Conservation (phyloP, 1,139 yeast species). For the Geotrichum histeridarum region DNA sequence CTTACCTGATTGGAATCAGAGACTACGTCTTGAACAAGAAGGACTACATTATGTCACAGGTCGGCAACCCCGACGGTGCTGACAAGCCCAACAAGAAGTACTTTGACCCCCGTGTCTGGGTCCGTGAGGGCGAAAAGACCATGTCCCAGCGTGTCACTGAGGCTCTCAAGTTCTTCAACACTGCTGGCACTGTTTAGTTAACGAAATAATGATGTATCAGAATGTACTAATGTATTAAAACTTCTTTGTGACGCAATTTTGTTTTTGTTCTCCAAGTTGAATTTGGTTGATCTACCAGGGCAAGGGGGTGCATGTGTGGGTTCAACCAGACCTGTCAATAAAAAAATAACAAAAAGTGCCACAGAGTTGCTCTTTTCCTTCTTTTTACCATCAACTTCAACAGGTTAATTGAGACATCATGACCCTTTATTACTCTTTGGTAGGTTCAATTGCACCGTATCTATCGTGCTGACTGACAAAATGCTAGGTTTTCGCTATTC, state of each 20-base stretch:
- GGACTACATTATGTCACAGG: conserved; percentile 82
- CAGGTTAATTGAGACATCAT: conserved; percentile 34
- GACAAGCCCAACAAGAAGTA: conserved; percentile 95
- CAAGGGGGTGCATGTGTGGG: neutral
- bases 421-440: conserved; percentile 72
- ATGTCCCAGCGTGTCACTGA: conserved; percentile 79
- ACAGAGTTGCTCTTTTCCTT: no score
- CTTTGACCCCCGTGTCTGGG: conserved; percentile 99
- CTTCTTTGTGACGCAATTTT: neutral
- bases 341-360: no score
- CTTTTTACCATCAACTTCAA: no score
- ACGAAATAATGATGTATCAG: neutral
- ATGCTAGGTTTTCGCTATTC: conserved; percentile 57
- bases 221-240: no score
- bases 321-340: no score
- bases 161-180: conserved; percentile 78
- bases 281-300: neutral
- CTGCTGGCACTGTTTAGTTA: conserved; percentile 28
- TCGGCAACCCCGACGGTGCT: conserved; percentile 99
- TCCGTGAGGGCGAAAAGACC: conserved; percentile 99
- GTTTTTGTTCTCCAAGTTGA: no score
- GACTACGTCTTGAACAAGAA: conserved; percentile 92
- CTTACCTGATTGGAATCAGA: conserved; percentile 93
- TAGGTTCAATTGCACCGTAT: conserved; percentile 27
- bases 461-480: neutral